Conservation (phyloP, 208 protist genomes). For the Leishmania lainsoni region DNA sequence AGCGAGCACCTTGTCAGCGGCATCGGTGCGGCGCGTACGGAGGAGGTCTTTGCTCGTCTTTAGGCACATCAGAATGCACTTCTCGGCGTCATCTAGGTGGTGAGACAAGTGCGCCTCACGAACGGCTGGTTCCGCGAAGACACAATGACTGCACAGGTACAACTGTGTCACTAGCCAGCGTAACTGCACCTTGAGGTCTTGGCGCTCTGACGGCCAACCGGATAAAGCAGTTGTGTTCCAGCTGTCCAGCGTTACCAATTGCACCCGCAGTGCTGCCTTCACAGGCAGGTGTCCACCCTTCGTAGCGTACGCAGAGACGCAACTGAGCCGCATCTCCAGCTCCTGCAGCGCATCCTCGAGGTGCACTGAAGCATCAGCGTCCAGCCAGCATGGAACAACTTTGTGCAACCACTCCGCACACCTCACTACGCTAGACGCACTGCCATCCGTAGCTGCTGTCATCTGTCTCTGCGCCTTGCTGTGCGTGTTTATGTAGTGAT, state of each 20-base stretch:
- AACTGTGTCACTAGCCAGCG: conserved; percentile 47
- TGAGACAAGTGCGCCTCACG: conserved; percentile 46
- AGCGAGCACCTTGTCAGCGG: conserved; percentile 31
- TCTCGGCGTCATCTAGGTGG: conserved; percentile 62
- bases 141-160: conserved; percentile 62
- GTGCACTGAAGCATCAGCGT: neutral
- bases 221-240: conserved; percentile 66
- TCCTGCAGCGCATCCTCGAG: neutral
- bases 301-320: neutral
- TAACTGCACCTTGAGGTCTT: conserved; percentile 20
- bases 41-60: conserved; percentile 61
- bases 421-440: neutral
- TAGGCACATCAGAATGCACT: conserved; percentile 81
- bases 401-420: conserved; percentile 16
- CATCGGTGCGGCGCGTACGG: neutral
- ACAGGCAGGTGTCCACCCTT: conserved; percentile 38
- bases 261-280: conserved; percentile 42
- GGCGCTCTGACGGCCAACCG: conserved; percentile 24
- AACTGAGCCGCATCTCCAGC: neutral
- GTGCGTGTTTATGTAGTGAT: neutral
- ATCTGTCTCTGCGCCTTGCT: neutral
- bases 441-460: neutral
- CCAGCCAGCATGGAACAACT: conserved; percentile 6
- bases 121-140: conserved; percentile 46
- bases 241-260: conserved; percentile 37